Evolutionary conservation across 305 asterid genomes (phyloP).

Genomic region (Withania somnifera): DNA sequence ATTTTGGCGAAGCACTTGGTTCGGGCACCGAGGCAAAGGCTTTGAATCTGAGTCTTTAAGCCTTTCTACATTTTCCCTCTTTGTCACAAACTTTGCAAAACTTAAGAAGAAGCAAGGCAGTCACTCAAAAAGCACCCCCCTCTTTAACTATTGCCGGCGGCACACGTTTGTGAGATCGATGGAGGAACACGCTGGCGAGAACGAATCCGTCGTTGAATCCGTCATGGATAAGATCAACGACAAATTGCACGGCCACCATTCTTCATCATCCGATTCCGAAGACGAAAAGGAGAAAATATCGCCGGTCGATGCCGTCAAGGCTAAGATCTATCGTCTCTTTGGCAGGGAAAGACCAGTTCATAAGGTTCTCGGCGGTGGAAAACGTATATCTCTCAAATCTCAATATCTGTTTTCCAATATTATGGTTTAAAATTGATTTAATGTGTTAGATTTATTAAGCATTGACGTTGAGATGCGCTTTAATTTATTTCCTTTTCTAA

Average conservation of each 20-base stretch:
- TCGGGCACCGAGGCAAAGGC: constrained; percentile 33
- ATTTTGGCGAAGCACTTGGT: constrained; percentile 20
- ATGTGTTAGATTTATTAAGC: neutral
- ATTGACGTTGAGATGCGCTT: neutral
- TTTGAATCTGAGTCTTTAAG: constrained; percentile 16
- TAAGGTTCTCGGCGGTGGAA: constrained; percentile 49
- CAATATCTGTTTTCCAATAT: neutral
- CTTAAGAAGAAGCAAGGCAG: neutral
- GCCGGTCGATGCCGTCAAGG: constrained; percentile 29
- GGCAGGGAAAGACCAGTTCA: constrained; percentile 63
- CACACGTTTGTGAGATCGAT: constrained; percentile 28
- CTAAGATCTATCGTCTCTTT: constrained; percentile 56
- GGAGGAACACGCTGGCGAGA: constrained; percentile 66
- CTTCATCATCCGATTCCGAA: constrained; percentile 75
- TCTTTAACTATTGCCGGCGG: constrained; percentile 18
- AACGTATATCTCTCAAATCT: constrained; percentile 34
- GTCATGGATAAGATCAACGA: constrained; percentile 58
- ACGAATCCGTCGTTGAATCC: constrained; percentile 54
- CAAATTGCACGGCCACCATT: constrained; percentile 47
- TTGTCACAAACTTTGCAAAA: neutral
- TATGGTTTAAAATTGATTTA: neutral
- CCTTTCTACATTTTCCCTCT: constrained; percentile 1
- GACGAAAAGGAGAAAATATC: constrained; percentile 34
- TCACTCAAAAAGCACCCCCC: constrained; percentile 8
- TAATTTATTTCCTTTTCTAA: neutral